Percentiles rank a stretch among this genome's conserved stretches.
Evolutionary conservation across 2,329 filamentous ascomycete genomes (phyloP).

Genomic region (Pyrenophora seminiperda): DNA sequence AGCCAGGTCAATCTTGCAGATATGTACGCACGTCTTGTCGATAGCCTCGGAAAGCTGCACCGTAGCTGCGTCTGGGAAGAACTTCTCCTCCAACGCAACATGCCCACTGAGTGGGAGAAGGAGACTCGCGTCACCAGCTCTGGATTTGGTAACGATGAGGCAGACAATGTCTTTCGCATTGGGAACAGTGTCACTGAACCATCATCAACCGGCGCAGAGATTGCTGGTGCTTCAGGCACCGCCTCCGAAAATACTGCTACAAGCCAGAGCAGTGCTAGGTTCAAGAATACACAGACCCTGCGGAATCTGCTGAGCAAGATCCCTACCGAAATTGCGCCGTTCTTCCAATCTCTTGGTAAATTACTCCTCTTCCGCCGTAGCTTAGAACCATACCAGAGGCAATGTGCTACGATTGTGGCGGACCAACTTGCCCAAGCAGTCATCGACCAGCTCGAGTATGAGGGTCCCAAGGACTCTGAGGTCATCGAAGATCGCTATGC

Average conservation of each 20-base stretch:
- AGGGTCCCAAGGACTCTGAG: conserved; percentile 53
- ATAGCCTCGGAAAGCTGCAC: conserved; percentile 76
- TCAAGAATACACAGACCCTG: conserved; percentile 79
- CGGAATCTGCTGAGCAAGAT: conserved; percentile 78
- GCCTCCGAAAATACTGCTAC: conserved; percentile 11
- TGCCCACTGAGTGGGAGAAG: conserved; percentile 71
- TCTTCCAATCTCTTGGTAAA: conserved; percentile 86
- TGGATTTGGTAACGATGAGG: conserved; percentile 48
- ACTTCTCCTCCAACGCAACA: conserved; percentile 71
- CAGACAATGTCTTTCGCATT: conserved; percentile 48
- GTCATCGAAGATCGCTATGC: conserved; percentile 69
- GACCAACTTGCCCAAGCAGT: conserved; percentile 74
- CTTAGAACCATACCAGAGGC: conserved; percentile 66
- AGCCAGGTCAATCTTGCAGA: conserved; percentile 82
- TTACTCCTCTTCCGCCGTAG: conserved; percentile 76
- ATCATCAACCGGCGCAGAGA: conserved; percentile 21
- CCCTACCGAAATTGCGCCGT: conserved; percentile 77
- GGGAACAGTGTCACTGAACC: conserved; percentile 31
- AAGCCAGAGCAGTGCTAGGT: conserved; percentile 50
- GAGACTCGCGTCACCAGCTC: conserved; percentile 51
- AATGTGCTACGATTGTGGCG: conserved; percentile 65
- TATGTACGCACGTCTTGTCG: conserved; percentile 76
- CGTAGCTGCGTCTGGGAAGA: conserved; percentile 85
- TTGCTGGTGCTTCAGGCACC: conserved; percentile 16
- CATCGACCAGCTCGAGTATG: conserved; percentile 67